Percentiles rank a stretch among this genome's conserved stretches.
phyloP scores from a whole-genome alignment of 768 basidiomycete genomes.

The Mrakia frigida region DNA sequence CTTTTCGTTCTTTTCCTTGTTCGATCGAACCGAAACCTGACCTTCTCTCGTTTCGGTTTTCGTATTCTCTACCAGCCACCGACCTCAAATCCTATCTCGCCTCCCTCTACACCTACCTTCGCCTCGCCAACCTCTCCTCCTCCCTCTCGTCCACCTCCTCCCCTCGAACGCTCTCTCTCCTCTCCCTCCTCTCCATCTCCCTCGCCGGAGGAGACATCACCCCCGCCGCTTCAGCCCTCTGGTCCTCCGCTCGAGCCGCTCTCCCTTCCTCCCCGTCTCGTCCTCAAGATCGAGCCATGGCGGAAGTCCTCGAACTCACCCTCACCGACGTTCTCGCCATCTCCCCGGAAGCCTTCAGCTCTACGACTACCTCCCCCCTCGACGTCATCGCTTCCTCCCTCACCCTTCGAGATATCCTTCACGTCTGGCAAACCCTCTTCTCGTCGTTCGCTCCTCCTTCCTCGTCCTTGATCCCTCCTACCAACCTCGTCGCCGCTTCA shows the following conservation, averaged over 20 bases:
- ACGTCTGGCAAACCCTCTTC: constrained; percentile 13
- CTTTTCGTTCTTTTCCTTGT: background rate
- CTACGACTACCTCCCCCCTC: background rate
- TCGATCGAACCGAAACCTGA: background rate
- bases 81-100: constrained; percentile 12
- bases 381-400: constrained; percentile 9
- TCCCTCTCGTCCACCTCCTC: background rate
- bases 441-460: background rate
- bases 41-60: background rate
- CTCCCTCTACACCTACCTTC: constrained; percentile 16
- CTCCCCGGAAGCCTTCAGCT: background rate
- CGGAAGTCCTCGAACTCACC: constrained; percentile 6
- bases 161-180: constrained; percentile 2
- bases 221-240: constrained; percentile 2
- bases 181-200: constrained; percentile 19
- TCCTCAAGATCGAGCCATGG: background rate
- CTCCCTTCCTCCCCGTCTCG: background rate
- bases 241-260: constrained; percentile 8
- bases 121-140: constrained; percentile 2
- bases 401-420: constrained; percentile 9
- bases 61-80: background rate
- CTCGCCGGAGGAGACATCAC: constrained; percentile 16
- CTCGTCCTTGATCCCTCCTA: background rate
- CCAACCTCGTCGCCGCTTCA: background rate
- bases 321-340: constrained; percentile 10